Conservation (phyloP, 108 stramenopile species). For the Cyclotella atomus region DNA sequence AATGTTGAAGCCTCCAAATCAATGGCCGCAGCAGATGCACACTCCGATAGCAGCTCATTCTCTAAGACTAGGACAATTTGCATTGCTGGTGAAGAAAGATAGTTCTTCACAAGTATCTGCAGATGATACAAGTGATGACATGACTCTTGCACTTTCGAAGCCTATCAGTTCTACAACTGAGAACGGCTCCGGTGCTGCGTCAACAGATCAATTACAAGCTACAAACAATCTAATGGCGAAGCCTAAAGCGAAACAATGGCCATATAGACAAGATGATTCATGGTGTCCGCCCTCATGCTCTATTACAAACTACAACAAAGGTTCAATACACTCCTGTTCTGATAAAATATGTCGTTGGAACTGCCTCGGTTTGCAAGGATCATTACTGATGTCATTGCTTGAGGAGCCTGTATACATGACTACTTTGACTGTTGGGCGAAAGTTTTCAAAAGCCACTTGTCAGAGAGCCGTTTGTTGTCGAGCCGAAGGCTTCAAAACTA, state of each 20-base stretch:
- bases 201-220: background rate
- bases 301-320: slow-evolving; percentile 50
- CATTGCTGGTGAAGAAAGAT: slow-evolving; percentile 81
- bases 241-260: slow-evolving; percentile 49
- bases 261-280: slow-evolving; percentile 65
- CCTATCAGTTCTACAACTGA: background rate
- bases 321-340: slow-evolving; percentile 68
- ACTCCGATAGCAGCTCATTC: slow-evolving; percentile 66
- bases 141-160: background rate
- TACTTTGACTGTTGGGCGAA: slow-evolving; percentile 82
- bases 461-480: slow-evolving; percentile 87
- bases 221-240: background rate
- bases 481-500: slow-evolving; percentile 35
- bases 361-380: slow-evolving; percentile 80
- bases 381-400: slow-evolving; percentile 66
- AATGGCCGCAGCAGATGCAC: slow-evolving; percentile 73
- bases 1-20: slow-evolving; percentile 52
- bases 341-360: slow-evolving; percentile 90
- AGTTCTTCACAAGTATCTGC: slow-evolving; percentile 13
- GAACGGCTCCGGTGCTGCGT: background rate
- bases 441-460: slow-evolving; percentile 68
- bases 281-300: slow-evolving; percentile 90
- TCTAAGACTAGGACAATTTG: slow-evolving; percentile 72
- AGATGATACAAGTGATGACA: background rate
- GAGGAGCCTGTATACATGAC: slow-evolving; percentile 61